Evolutionary conservation across 1,284 basidiomycete genomes (phyloP).

Genomic region (Cutaneotrichosporon sp.): DNA sequence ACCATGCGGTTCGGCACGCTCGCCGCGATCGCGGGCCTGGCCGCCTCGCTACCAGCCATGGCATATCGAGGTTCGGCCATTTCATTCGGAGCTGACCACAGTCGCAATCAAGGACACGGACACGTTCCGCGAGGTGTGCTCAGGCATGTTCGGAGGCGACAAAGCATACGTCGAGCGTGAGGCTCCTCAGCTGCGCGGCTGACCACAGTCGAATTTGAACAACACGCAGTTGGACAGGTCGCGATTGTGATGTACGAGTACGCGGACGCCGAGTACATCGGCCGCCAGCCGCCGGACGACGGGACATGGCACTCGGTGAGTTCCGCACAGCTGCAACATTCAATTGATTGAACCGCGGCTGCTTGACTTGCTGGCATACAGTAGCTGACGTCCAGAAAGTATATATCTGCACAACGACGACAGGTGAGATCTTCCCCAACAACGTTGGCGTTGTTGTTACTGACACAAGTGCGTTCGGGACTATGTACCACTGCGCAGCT

Average conservation of each 20-base stretch:
- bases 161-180: conserved; percentile 82
- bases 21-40: conserved; percentile 14
- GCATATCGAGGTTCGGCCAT: conserved; percentile 21
- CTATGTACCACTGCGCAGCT: conserved; percentile 69
- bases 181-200: conserved; percentile 28
- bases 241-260: conserved; percentile 96
- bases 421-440: conserved; percentile 26
- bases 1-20: conserved; percentile 16
- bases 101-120: conserved; percentile 60
- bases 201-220: conserved; percentile 73
- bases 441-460: neutral
- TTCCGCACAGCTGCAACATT: neutral
- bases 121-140: conserved; percentile 74
- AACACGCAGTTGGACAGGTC: conserved; percentile 75
- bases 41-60: conserved; percentile 1
- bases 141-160: conserved; percentile 84
- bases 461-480: conserved; percentile 62
- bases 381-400: conserved; percentile 64
- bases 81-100: conserved; percentile 18
- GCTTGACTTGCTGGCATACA: neutral
- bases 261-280: conserved; percentile 78
- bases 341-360: too few species aligned
- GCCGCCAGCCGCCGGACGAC: conserved; percentile 55
- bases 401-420: conserved; percentile 68
- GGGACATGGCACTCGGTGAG: conserved; percentile 9